Base-by-base conservation (phyloP, 2,329 filamentous ascomycete species). In the Biscogniauxia marginata region DNA sequence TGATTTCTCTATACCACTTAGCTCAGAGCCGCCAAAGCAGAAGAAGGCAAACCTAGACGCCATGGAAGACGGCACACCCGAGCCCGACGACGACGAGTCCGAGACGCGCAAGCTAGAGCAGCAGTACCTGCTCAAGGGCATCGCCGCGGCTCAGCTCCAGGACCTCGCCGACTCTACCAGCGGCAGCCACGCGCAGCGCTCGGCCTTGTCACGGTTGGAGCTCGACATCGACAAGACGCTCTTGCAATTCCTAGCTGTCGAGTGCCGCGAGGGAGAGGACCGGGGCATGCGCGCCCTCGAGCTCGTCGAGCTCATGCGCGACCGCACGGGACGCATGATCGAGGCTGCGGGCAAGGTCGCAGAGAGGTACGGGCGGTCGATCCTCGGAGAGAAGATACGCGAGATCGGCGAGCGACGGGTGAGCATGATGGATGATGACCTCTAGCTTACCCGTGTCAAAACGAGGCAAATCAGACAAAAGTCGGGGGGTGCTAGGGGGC, bases 271-370 rank as follows among this genome's bases (percentile, higher is more conserved):
- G 63, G 91, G 92, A 46, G 95, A 99, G 72, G 93, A 98, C 61
- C 82, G 89, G 24, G 93, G 93, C 5, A 97, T 97, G 91, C 91
- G 93, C 64, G 93, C 93, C 0, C 78, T 99, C 34, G 96, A 99
- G 75, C 83, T 98, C 67, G 95, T 96, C 24, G 81, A 84, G 59
- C 78, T 99, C 67, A 90, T 99, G 87, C 84, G 83, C 46, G 93
- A 98, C 75, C 81, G 85, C 47, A 89, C 85, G 58, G 93, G 93
- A 18, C 88, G 89, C 71, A 97, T 97, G 90, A 74, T 96, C 56
- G 92, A 97, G 71, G 90, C 93, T 4, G 95, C 95, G 1, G 85
- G 86, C 55, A 96, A 96, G 80, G 85, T 99, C 50, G 95, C 95
- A 7, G 85, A 89, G 70, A 81, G 93, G 65, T 99, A 96, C 75